Evolutionary conservation across 805 yeast genomes (phyloP), one percentile per base, ranked within the genome.

Genomic region (Candida anglica): DNA sequence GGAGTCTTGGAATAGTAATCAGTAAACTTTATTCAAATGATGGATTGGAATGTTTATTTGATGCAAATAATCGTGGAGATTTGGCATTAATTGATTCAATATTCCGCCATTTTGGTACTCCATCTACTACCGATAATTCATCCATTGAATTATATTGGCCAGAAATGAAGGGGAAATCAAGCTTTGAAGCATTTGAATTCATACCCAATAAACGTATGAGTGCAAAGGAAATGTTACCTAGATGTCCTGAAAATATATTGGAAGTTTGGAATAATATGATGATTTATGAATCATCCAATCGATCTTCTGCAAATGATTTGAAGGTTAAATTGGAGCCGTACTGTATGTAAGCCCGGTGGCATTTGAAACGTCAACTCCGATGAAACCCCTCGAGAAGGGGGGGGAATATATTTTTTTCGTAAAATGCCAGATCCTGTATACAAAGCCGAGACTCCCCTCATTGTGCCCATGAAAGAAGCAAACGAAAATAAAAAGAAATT

Each of bases 1-100:
- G 95, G 95, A 63, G 84, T 1, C 51, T 75, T 14, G 94, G 86
- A 0, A 71, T 86, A 8, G 47, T 84, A 2, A 45, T 79, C 31
- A 74, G 80, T n/a, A 52, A 71, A 28, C 43, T 86, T 19, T 70
- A 71, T 41, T 61, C 69, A 15, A 19, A 27, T 4, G 35, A 46
- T 19, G 58, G 63, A 13, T 42, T 39, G 11, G 44, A 40, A 37
- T 57, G 67, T 13, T 39, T 52, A 15, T 60, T 69, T 0, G 59
- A 69, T 16, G 63, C 71, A 23, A 50, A 52, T 1, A 51, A 48
- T 9, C n/a, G n/a, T n/a, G 67, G 71, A 39, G 94, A 86, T 44
- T 60, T 86, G 29, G 65, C 71, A 3, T 60, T 86, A 13, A 60
- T 81, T n/a, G 60, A 72, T 6, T 60, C 71, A 14, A 73, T 81